Conservation (phyloP, 768 basidiomycete genomes). For the Tricholoma sp. region DNA sequence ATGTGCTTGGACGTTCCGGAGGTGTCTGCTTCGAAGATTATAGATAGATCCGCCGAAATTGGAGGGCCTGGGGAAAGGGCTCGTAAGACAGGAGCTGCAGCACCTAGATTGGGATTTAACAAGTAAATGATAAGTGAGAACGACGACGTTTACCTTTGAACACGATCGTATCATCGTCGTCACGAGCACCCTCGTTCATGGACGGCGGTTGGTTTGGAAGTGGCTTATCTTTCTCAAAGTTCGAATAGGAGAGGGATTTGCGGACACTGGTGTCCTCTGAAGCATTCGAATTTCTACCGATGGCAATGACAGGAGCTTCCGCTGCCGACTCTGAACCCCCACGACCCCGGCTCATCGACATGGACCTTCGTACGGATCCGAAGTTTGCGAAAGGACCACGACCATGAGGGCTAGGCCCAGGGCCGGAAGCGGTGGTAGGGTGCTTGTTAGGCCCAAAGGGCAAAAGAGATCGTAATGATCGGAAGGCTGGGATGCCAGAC, state of each 20-base stretch:
- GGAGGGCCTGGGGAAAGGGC: slow-evolving; percentile 41
- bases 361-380: slow-evolving; percentile 50
- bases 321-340: slow-evolving; percentile 27
- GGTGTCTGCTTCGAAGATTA: slow-evolving; percentile 72
- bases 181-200: background rate
- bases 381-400: slow-evolving; percentile 37
- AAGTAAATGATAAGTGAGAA: background rate
- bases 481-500: slow-evolving; percentile 31
- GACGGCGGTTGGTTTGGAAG: slow-evolving; percentile 11
- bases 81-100: slow-evolving; percentile 25
- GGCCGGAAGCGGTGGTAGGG: slow-evolving; percentile 19
- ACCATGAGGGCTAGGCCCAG: slow-evolving; percentile 23
- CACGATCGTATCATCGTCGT: slow-evolving; percentile 6
- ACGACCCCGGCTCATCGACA: slow-evolving; percentile 46
- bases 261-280: slow-evolving; percentile 24
- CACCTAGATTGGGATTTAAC: background rate
- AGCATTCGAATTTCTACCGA: slow-evolving; percentile 19
- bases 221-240: slow-evolving; percentile 32
- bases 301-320: slow-evolving; percentile 31
- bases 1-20: slow-evolving; percentile 33
- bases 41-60: slow-evolving; percentile 58
- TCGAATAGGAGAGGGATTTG: slow-evolving; percentile 35
- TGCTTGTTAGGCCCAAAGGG: slow-evolving; percentile 57
- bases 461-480: slow-evolving; percentile 60
- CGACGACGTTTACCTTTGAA: background rate